These are phyloP conservation scores for Ganoderma lingzhi DNA, from an alignment of 1,284 basidiomycete genomes.

Conservation along the genomic window DNA sequence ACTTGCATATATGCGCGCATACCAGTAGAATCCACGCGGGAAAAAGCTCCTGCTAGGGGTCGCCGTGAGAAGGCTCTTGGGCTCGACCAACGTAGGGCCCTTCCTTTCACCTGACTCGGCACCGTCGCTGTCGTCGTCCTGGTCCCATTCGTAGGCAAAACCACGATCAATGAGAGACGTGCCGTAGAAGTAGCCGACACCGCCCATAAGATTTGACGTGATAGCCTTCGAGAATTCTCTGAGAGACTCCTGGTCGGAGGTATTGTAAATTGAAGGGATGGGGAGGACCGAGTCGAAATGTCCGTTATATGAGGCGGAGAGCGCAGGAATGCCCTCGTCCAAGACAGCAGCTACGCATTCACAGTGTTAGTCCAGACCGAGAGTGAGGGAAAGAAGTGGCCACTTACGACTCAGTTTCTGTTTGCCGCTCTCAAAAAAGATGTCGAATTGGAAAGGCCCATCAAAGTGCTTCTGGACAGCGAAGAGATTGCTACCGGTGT, in stretches of 20 bases:
- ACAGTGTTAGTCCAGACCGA: neutral
- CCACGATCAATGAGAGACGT: slow-evolving; percentile 86
- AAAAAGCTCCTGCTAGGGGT: slow-evolving; percentile 96
- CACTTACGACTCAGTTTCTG: slow-evolving; percentile 68
- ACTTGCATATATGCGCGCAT: slow-evolving; percentile 28
- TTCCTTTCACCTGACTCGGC: slow-evolving; percentile 51
- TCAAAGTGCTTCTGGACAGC: slow-evolving; percentile 89
- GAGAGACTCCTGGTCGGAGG: slow-evolving; percentile 57
- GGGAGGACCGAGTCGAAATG: slow-evolving; percentile 80
- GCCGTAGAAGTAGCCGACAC: slow-evolving; percentile 96
- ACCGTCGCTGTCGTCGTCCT: slow-evolving; percentile 66
- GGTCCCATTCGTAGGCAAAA: slow-evolving; percentile 90
- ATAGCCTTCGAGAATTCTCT: slow-evolving; percentile 85
- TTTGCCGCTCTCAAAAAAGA: slow-evolving; percentile 82
- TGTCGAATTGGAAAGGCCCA: slow-evolving; percentile 86
- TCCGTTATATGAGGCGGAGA: slow-evolving; percentile 67
- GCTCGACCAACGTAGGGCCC: slow-evolving; percentile 76
- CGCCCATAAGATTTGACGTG: slow-evolving; percentile 90
- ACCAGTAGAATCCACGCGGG: slow-evolving; percentile 97
- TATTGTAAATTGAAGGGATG: slow-evolving; percentile 61
- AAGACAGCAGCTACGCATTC: slow-evolving; percentile 57
- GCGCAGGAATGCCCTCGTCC: slow-evolving; percentile 73
- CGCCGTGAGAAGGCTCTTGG: slow-evolving; percentile 84
- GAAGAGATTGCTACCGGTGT: slow-evolving; percentile 80
- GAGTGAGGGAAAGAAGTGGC: neutral